Conservation (phyloP, 306 rosid species). For the Prosopis cineraria region DNA sequence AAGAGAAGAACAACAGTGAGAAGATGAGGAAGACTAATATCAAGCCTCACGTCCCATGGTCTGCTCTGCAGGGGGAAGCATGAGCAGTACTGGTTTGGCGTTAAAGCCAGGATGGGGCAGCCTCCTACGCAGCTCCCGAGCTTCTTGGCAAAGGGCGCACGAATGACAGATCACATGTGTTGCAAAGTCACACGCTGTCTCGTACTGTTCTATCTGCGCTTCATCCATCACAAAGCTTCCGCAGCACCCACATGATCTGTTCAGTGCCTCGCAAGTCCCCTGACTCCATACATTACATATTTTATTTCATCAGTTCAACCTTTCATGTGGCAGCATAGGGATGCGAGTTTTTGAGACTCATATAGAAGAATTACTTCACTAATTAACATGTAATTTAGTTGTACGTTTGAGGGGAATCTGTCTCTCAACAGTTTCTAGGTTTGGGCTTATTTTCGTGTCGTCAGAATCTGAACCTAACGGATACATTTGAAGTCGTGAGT, state of each 20-base stretch:
- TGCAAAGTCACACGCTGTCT: conserved; percentile 72
- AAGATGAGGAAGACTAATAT: conserved; percentile 5
- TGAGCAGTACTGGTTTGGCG: conserved; percentile 66
- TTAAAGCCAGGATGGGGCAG: conserved; percentile 88
- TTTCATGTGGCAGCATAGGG: not conserved
- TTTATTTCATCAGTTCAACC: conserved; percentile 19
- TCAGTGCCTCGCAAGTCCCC: conserved; percentile 76
- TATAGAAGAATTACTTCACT: not conserved
- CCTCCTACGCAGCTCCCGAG: conserved; percentile 94
- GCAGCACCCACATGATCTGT: conserved; percentile 84
- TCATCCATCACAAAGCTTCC: conserved; percentile 75
- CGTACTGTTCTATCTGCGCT: conserved; percentile 72
- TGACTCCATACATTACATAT: conserved; percentile 41
- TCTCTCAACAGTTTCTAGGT: no score
- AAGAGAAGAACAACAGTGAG: conserved; percentile 26
- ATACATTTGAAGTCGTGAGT: no score
- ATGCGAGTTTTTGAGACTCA: not conserved
- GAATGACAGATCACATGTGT: conserved; percentile 84
- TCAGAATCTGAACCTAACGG: no score
- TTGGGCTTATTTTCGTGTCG: no score
- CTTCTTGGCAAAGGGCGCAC: conserved; percentile 95
- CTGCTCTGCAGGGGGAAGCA: conserved; percentile 88
- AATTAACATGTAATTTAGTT: not conserved
- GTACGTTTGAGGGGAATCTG: not conserved
- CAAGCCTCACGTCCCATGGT: conserved; percentile 75